Percentiles rank a stretch among this genome's conserved stretches.
phyloP scores from a whole-genome alignment of 345 rosid genomes.

The Brassica napus region DNA sequence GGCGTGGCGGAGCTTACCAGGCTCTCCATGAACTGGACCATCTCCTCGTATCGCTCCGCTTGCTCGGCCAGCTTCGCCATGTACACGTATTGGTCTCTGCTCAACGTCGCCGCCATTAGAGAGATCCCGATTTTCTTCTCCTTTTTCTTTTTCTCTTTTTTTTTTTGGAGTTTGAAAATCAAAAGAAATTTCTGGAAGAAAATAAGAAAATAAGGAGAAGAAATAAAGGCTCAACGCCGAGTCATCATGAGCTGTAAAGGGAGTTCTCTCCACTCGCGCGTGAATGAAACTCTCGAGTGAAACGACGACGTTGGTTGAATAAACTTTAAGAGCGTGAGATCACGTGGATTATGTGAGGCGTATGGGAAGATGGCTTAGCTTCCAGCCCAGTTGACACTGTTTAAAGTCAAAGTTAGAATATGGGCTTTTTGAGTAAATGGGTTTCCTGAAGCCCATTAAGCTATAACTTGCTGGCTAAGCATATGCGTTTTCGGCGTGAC shows the following conservation, averaged over 20 bases:
- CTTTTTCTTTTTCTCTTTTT: background rate
- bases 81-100: constrained; percentile 48
- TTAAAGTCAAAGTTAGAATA: constrained; percentile 8
- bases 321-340: background rate
- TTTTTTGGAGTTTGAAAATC: constrained; percentile 25
- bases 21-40: constrained; percentile 81
- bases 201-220: constrained; percentile 1
- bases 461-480: constrained; percentile 37
- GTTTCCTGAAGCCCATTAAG: constrained; percentile 6
- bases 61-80: constrained; percentile 48
- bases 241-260: constrained; percentile 39
- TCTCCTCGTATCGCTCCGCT: constrained; percentile 62
- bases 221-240: background rate
- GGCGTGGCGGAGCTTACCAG: constrained; percentile 58
- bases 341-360: background rate
- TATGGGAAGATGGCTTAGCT: constrained; percentile 13
- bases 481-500: constrained; percentile 40
- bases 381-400: constrained; percentile 27
- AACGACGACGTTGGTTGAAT: background rate
- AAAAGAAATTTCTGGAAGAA: constrained; percentile 22
- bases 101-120: constrained; percentile 41
- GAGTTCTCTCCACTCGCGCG: constrained; percentile 25
- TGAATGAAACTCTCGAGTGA: background rate
- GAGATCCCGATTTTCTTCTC: constrained; percentile 17
- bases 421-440: constrained; percentile 21